Conservation (phyloP, 176 grass and related monocot species). For the Carex parvula region DNA sequence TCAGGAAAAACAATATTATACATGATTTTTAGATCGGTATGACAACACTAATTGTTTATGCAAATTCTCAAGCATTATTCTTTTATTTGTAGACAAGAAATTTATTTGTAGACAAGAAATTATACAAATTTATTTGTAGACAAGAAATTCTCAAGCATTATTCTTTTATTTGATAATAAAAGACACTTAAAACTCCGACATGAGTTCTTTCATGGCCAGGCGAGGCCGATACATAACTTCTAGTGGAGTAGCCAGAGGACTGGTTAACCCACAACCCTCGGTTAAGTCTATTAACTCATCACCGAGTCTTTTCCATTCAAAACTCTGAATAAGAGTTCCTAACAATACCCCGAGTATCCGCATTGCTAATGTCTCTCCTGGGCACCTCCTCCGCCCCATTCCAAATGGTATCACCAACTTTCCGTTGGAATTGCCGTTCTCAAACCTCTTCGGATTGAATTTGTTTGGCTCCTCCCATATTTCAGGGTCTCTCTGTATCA, state of each 20-base stretch:
- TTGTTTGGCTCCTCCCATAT: constrained; percentile 25
- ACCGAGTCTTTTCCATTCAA: constrained; percentile 24
- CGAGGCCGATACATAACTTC: constrained; percentile 19
- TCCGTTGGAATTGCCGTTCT: background rate
- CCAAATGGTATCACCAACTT: constrained; percentile 29
- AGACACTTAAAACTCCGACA: background rate
- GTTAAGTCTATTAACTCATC: constrained; percentile 24
- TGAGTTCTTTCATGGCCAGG: background rate
- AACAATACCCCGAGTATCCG: constrained; percentile 20
- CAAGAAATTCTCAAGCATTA: too few species aligned
- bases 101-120: background rate
- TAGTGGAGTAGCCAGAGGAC: constrained; percentile 14
- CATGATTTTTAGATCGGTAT: too few species aligned
- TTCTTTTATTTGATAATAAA: background rate
- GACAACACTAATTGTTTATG: too few species aligned
- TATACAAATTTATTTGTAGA: too few species aligned
- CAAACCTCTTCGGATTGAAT: constrained; percentile 34
- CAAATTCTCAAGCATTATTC: too few species aligned
- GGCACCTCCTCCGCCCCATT: constrained; percentile 26
- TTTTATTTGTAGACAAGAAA: too few species aligned
- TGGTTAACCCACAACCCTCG: constrained; percentile 16
- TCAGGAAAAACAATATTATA: too few species aligned
- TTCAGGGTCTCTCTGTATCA: constrained; percentile 28
- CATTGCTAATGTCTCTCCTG: constrained; percentile 28
- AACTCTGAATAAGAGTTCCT: constrained; percentile 31